These are phyloP conservation scores for Russula emetica DNA, from an alignment of 768 basidiomycete genomes.

Conservation along the genomic window DNA sequence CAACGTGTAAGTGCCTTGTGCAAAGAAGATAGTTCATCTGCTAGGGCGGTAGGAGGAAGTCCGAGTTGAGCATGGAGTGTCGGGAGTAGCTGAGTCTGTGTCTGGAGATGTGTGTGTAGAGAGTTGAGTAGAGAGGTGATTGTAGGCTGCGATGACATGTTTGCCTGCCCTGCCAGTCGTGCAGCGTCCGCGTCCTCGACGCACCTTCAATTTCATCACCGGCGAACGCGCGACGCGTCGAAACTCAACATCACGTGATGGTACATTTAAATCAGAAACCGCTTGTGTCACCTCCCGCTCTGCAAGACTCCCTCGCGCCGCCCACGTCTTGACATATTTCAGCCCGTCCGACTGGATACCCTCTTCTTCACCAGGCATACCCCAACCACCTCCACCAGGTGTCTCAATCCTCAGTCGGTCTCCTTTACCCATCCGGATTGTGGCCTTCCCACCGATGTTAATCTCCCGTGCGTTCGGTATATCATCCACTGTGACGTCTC, in stretches of 20 bases:
- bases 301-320: slow-evolving; percentile 66
- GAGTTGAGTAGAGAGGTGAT: slow-evolving; percentile 71
- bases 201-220: no score
- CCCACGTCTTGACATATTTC: slow-evolving; percentile 49
- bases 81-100: slow-evolving; percentile 78
- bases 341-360: slow-evolving; percentile 31
- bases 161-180: no score
- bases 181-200: not conserved
- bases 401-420: slow-evolving; percentile 80
- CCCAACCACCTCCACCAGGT: slow-evolving; percentile 91
- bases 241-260: slow-evolving; percentile 23
- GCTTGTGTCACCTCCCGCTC: slow-evolving; percentile 57
- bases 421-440: slow-evolving; percentile 83
- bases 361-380: slow-evolving; percentile 32
- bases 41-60: slow-evolving; percentile 70
- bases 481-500: slow-evolving; percentile 54
- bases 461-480: slow-evolving; percentile 62
- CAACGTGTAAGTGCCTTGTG: slow-evolving; percentile 71
- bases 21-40: slow-evolving; percentile 71
- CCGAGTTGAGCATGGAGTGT: slow-evolving; percentile 81
- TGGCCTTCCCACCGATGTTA: slow-evolving; percentile 88
- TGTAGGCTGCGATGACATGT: slow-evolving; percentile 24
- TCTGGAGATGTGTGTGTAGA: slow-evolving; percentile 70
- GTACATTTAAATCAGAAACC: slow-evolving; percentile 40
- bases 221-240: slow-evolving; percentile 12